Conservation (phyloP, 768 basidiomycete species). For the Hemileccinum rubropunctum region DNA sequence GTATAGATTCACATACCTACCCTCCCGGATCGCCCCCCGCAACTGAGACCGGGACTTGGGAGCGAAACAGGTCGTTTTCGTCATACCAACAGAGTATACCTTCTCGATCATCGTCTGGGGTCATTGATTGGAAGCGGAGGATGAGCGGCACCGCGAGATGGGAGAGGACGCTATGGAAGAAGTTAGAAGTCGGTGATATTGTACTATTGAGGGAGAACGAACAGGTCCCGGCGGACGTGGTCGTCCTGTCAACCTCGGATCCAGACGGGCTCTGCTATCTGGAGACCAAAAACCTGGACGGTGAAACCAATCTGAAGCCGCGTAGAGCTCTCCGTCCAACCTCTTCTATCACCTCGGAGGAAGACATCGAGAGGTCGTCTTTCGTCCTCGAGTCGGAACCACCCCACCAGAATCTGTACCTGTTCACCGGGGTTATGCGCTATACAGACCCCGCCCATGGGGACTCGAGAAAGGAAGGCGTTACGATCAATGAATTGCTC, state of each 20-base stretch:
- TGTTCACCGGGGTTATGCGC: slow-evolving; percentile 82
- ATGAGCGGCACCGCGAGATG: slow-evolving; percentile 73
- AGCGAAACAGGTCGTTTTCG: slow-evolving; percentile 38
- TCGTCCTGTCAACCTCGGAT: slow-evolving; percentile 90
- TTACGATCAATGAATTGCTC: slow-evolving; percentile 90
- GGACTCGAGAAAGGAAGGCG: slow-evolving; percentile 60
- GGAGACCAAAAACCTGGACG: slow-evolving; percentile 97
- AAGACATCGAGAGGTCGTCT: slow-evolving; percentile 82
- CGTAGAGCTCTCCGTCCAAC: slow-evolving; percentile 77
- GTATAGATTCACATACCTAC: slow-evolving; percentile 64
- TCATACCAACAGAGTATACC: slow-evolving; percentile 55
- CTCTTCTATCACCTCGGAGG: slow-evolving; percentile 72
- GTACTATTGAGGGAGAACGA: slow-evolving; percentile 91
- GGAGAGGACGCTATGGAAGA: slow-evolving; percentile 98
- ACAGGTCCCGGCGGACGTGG: slow-evolving; percentile 93
- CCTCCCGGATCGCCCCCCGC: slow-evolving; percentile 43
- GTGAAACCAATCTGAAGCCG: slow-evolving; percentile 95
- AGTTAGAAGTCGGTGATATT: slow-evolving; percentile 95
- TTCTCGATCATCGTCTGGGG: slow-evolving; percentile 60
- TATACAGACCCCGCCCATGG: slow-evolving; percentile 57
- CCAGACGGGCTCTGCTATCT: slow-evolving; percentile 90
- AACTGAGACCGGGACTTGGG: slow-evolving; percentile 35
- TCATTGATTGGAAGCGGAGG: slow-evolving; percentile 77
- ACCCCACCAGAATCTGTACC: slow-evolving; percentile 89
- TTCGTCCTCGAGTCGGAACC: slow-evolving; percentile 93